Conservation (phyloP, 805 yeast species). For the Millerago galiae region DNA sequence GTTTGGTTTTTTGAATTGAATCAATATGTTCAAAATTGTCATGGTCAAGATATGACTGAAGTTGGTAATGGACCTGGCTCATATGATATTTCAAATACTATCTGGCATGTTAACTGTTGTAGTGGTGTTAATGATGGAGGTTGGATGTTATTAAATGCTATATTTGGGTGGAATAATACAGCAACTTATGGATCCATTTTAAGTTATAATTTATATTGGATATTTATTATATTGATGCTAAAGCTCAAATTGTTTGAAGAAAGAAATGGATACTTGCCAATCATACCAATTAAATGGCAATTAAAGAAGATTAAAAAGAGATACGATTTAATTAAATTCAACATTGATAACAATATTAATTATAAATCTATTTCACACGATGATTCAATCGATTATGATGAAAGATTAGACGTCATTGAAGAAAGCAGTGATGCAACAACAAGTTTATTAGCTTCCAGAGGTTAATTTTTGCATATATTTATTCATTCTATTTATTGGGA, state of each 20-base stretch:
- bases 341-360: conserved; percentile 28
- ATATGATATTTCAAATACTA: conserved; percentile 67
- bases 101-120: conserved; percentile 96
- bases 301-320: conserved; percentile 41
- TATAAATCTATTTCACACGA: conserved; percentile 12
- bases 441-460: conserved; percentile 11
- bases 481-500: neutral
- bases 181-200: conserved; percentile 86
- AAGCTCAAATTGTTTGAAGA: conserved; percentile 46
- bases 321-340: conserved; percentile 26
- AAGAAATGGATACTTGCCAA: conserved; percentile 52
- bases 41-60: conserved; percentile 81
- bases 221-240: conserved; percentile 39
- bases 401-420: conserved; percentile 6
- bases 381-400: conserved; percentile 1
- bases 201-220: conserved; percentile 73
- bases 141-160: conserved; percentile 87
- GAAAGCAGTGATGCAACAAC: conserved; percentile 16
- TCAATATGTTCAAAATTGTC: conserved; percentile 60
- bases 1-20: conserved; percentile 88
- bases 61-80: conserved; percentile 92
- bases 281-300: conserved; percentile 61
- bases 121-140: conserved; percentile 86
- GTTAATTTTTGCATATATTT: neutral
- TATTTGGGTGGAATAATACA: conserved; percentile 90